These are phyloP conservation scores for Penicillium sp. DNA, from an alignment of 2,329 filamentous ascomycete species.

Conservation along the genomic window DNA sequence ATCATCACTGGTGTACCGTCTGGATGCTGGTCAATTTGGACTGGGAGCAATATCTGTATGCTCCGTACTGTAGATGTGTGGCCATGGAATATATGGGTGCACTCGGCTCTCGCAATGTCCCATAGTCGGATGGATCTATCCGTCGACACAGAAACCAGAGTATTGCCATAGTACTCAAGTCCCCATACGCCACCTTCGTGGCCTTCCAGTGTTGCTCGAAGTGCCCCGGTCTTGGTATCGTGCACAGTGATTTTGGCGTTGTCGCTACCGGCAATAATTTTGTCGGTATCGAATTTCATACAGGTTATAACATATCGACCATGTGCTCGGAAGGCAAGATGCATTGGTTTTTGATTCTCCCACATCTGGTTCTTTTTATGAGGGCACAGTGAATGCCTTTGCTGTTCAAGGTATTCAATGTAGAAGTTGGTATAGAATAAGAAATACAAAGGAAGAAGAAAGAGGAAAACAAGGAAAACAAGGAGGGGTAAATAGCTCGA, in stretches of 20 bases:
- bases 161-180: conserved; percentile 91
- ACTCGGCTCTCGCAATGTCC: conserved; percentile 91
- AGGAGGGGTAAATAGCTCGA: not conserved
- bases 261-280: conserved; percentile 95
- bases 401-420: not conserved
- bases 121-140: conserved; percentile 98
- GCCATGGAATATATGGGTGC: conserved; percentile 93
- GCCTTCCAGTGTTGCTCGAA: conserved; percentile 79
- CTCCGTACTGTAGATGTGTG: conserved; percentile 97
- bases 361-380: conserved; percentile 59
- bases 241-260: conserved; percentile 97
- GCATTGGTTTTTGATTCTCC: conserved; percentile 73
- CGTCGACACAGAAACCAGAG: conserved; percentile 95
- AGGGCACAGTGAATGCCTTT: not conserved
- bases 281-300: conserved; percentile 94
- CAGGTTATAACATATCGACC: conserved; percentile 96
- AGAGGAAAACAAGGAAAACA: no score
- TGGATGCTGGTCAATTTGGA: conserved; percentile 66
- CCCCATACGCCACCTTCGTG: conserved; percentile 98
- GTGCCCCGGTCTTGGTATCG: conserved; percentile 87
- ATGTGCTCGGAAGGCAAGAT: conserved; percentile 92
- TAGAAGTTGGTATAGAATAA: no score
- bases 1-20: conserved; percentile 76
- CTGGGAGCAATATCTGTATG: conserved; percentile 87
- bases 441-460: not conserved